Conservation (phyloP, 2,329 filamentous ascomycete genomes). For the Phoma herbarum region DNA sequence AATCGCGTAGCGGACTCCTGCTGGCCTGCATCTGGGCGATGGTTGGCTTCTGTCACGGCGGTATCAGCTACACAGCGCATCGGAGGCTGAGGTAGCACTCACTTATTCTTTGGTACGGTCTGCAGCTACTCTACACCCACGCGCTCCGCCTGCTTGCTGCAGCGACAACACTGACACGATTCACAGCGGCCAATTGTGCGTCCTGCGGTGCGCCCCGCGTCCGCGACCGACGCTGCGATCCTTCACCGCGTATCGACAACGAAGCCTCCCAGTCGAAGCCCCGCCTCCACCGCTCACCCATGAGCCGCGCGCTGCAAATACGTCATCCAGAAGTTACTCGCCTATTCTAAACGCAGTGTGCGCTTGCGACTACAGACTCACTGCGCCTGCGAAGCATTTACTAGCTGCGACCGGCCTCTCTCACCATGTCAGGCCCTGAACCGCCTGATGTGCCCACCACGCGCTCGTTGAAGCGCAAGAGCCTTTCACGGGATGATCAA, state of each 20-base stretch:
- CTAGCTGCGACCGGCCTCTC: conserved; percentile 4
- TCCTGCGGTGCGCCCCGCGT: conserved; percentile 5
- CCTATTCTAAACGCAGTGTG: background rate
- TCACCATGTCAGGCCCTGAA: conserved; percentile 47
- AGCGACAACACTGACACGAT: conserved; percentile 3
- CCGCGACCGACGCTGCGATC: conserved; percentile 2
- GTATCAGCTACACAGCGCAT: conserved; percentile 34
- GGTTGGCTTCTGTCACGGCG: conserved; percentile 36
- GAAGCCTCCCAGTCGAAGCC: background rate
- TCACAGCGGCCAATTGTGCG: conserved; percentile 18
- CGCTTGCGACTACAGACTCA: conserved; percentile 4
- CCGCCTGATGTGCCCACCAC: conserved; percentile 39
- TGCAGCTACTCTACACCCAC: conserved; percentile 2
- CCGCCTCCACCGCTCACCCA: conserved; percentile 16
- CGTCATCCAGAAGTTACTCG: conserved; percentile 12
- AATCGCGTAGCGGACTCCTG: conserved; percentile 17
- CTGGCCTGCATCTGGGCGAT: conserved; percentile 36
- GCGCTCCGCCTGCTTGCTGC: conserved; percentile 8
- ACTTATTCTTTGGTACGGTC: conserved; percentile 17
- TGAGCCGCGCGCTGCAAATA: conserved; percentile 25
- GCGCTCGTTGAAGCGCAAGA: conserved; percentile 39
- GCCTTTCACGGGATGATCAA: conserved; percentile 41
- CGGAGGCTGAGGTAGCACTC: conserved; percentile 42
- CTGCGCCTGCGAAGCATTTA: background rate
- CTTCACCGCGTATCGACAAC: conserved; percentile 6